Percentiles rank a stretch among this genome's conserved stretches.
phyloP scores from a whole-genome alignment of 2,329 filamentous ascomycete genomes.

The Pestalotiopsis sp. region DNA sequence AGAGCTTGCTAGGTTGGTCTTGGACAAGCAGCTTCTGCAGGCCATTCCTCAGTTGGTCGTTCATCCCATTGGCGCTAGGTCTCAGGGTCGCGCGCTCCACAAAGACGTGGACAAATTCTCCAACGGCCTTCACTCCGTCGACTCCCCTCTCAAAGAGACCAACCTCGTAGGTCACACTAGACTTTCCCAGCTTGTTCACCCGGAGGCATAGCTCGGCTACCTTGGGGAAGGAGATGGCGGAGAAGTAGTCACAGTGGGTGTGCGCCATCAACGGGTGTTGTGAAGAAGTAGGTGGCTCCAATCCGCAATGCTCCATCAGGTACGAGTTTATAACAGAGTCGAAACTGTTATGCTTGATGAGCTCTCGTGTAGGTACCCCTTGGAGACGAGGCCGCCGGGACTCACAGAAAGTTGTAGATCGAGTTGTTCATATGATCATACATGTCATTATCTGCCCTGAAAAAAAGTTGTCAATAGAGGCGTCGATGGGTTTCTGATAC shows the following conservation, averaged over 20 bases:
- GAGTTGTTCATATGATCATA: slow-evolving; percentile 93
- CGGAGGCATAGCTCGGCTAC: slow-evolving; percentile 79
- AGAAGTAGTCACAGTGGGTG: slow-evolving; percentile 83
- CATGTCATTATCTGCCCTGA: slow-evolving; percentile 91
- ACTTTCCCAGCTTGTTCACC: slow-evolving; percentile 80
- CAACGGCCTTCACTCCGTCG: slow-evolving; percentile 77
- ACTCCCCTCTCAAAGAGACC: slow-evolving; percentile 78
- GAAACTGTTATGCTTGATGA: slow-evolving; percentile 51
- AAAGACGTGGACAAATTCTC: slow-evolving; percentile 85
- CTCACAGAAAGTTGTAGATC: slow-evolving; percentile 76
- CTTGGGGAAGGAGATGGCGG: slow-evolving; percentile 77
- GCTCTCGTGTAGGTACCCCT: not conserved
- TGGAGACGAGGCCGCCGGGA: not conserved
- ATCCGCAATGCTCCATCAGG: slow-evolving; percentile 74
- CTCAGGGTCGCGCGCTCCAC: slow-evolving; percentile 72
- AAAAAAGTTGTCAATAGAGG: slow-evolving; percentile 6
- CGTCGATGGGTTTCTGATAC: slow-evolving; percentile 16
- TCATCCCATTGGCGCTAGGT: slow-evolving; percentile 68
- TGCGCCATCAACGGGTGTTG: slow-evolving; percentile 85
- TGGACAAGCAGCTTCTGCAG: slow-evolving; percentile 54
- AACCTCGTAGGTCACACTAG: slow-evolving; percentile 88
- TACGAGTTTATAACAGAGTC: slow-evolving; percentile 91
- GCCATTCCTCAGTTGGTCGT: slow-evolving; percentile 54
- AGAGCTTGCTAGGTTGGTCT: slow-evolving; percentile 27
- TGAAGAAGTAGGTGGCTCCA: slow-evolving; percentile 67